Percentiles rank a stretch among this genome's conserved stretches.
These are phyloP conservation scores for Cutaneotrichosporon sp. DNA, from an alignment of 1,284 basidiomycete genomes.

Conservation along the genomic window DNA sequence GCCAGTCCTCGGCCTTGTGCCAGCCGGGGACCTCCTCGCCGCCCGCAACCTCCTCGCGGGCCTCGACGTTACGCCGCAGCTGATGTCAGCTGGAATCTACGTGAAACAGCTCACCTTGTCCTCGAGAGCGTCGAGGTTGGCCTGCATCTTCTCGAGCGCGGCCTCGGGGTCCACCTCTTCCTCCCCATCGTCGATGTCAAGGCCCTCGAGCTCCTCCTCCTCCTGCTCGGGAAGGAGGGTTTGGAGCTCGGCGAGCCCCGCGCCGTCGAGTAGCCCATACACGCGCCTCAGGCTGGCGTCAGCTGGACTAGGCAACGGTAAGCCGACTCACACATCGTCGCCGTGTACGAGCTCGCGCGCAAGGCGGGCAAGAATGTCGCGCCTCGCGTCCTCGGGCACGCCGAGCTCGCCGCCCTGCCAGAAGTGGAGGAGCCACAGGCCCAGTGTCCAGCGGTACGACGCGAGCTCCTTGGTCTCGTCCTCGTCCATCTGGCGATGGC, in stretches of 20 bases:
- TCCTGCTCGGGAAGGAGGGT: constrained; percentile 12
- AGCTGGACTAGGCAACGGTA: not conserved
- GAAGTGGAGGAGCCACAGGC: constrained; percentile 19
- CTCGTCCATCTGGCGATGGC: not conserved
- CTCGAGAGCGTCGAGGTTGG: constrained; percentile 17
- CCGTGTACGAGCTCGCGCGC: constrained; percentile 23
- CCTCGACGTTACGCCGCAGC: constrained; percentile 3
- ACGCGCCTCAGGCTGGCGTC: constrained; percentile 14
- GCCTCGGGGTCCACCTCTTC: constrained; percentile 15
- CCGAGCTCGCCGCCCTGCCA: constrained; percentile 12
- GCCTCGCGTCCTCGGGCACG: constrained; percentile 13
- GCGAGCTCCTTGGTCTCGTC: constrained; percentile 20
- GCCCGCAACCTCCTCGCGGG: not conserved
- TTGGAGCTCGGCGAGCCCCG: constrained; percentile 8
- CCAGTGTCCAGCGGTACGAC: constrained; percentile 26
- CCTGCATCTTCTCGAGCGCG: constrained; percentile 19
- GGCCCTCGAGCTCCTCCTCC: constrained; percentile 18
- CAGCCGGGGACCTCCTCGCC: constrained; percentile 15
- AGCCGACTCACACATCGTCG: constrained; percentile 20
- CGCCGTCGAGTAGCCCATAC: constrained; percentile 8
- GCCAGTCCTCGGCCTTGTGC: constrained; percentile 16
- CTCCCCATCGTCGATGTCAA: constrained; percentile 22
- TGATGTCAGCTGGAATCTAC: constrained; percentile 1
- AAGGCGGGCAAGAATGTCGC: constrained; percentile 9
- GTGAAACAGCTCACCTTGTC: constrained; percentile 14